Conservation (phyloP, 371 early-diverging fungal genomes). For the Mucor mucedo region DNA sequence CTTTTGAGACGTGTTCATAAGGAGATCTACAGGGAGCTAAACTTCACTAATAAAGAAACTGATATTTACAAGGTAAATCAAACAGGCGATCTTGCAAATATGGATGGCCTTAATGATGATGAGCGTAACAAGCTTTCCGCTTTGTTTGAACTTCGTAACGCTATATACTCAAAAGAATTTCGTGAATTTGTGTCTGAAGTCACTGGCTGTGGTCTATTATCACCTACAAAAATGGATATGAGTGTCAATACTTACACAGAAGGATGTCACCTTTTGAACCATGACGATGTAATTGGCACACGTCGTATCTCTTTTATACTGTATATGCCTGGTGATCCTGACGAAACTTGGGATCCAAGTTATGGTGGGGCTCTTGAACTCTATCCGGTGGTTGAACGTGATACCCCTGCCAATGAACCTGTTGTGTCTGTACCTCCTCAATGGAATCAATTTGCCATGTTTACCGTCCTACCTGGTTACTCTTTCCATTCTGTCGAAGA, state of each 20-base stretch:
- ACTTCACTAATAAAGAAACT: conserved; percentile 77
- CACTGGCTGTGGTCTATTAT: conserved; percentile 73
- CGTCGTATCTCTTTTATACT: conserved; percentile 77
- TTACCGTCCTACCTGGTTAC: conserved; percentile 77
- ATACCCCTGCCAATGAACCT: conserved; percentile 69
- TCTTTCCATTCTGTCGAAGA: conserved; percentile 83
- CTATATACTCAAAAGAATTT: conserved; percentile 73
- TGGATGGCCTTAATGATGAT: conserved; percentile 67
- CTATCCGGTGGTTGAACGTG: conserved; percentile 65
- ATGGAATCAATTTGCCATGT: conserved; percentile 81
- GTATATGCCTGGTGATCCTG: conserved; percentile 72
- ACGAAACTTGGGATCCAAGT: conserved; percentile 58
- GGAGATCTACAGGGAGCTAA: conserved; percentile 65
- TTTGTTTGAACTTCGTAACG: conserved; percentile 67
- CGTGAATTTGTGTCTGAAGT: conserved; percentile 66
- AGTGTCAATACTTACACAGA: conserved; percentile 63
- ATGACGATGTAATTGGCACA: conserved; percentile 84
- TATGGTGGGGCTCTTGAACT: conserved; percentile 78
- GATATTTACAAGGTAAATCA: conserved; percentile 81
- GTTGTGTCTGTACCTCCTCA: conserved; percentile 62
- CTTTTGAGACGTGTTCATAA: conserved; percentile 65
- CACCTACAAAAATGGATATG: conserved; percentile 71
- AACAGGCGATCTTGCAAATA: conserved; percentile 81
- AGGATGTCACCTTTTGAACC: conserved; percentile 77
- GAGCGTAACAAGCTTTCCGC: conserved; percentile 57